These are phyloP conservation scores for Conticribra weissflogii DNA, from an alignment of 108 stramenopile species.

Conservation along the genomic window DNA sequence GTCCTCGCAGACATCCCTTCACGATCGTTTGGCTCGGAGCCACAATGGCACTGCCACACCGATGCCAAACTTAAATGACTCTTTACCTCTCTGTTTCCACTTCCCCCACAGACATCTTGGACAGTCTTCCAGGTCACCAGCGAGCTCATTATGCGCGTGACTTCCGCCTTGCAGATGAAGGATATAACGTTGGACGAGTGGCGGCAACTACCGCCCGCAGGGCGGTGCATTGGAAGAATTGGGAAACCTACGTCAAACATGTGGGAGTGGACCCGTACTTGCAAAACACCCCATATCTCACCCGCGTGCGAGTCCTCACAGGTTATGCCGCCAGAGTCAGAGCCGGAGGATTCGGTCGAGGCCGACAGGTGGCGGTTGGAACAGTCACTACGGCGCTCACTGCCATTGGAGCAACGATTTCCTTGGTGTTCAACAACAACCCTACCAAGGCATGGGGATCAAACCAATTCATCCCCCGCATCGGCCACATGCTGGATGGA, in stretches of 20 bases:
- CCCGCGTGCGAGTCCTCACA: neutral
- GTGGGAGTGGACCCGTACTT: constrained; percentile 24
- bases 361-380: neutral
- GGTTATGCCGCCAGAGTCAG: constrained; percentile 3
- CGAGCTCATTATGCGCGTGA: neutral
- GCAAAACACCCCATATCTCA: neutral
- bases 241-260: neutral
- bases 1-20: constrained; percentile 10
- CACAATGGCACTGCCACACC: neutral
- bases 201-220: constrained; percentile 3
- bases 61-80: neutral
- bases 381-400: constrained; percentile 3
- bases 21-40: constrained; percentile 2
- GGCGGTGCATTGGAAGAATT: neutral
- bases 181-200: constrained; percentile 15
- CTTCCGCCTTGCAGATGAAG: constrained; percentile 1
- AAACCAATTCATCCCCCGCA: neutral
- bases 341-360: neutral
- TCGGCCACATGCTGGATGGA: neutral
- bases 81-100: constrained; percentile 2
- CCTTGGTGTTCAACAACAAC: neutral
- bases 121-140: constrained; percentile 2
- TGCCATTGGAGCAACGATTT: constrained; percentile 2
- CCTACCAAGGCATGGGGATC: neutral
- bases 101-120: constrained; percentile 7